These are phyloP conservation scores for Dioscorea zingiberensis DNA, from an alignment of 106 monocot species.

Conservation along the genomic window DNA sequence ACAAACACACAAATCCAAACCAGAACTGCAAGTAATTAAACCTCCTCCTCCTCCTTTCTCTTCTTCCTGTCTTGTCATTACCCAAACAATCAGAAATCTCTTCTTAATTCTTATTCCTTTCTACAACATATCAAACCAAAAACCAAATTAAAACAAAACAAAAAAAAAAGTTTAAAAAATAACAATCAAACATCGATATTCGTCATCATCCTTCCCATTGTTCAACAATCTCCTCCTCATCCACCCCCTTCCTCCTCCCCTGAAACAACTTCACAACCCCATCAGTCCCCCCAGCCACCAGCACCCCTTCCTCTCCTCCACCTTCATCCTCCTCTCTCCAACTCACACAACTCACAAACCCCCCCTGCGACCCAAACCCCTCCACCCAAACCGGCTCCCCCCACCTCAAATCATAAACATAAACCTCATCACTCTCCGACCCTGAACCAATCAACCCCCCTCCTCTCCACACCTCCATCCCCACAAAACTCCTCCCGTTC, in stretches of 20 bases:
- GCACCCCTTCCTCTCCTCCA: constrained; percentile 20
- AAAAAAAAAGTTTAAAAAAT: too few relatives aligned
- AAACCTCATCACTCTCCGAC: constrained; percentile 80
- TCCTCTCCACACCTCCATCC: constrained; percentile 50
- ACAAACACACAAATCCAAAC: too few relatives aligned
- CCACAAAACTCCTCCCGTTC: constrained; percentile 68
- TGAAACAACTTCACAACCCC: constrained; percentile 49
- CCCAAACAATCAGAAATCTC: too few relatives aligned
- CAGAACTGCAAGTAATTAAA: too few relatives aligned
- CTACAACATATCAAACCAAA: too few relatives aligned
- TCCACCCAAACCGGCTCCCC: constrained; percentile 71
- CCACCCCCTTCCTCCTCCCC: constrained; percentile 28
- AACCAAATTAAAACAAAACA: too few relatives aligned
- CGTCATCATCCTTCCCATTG: too few relatives aligned
- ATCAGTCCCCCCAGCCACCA: constrained; percentile 64
- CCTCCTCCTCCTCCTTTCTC: too few relatives aligned
- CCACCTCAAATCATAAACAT: constrained; percentile 81
- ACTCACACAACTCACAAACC: constrained; percentile 60
- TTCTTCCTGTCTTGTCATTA: too few relatives aligned
- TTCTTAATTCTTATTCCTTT: too few relatives aligned
- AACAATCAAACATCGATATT: too few relatives aligned
- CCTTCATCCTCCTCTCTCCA: constrained; percentile 32
- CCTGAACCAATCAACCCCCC: constrained; percentile 66
- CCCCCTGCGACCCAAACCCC: constrained; percentile 7
- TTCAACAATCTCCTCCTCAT: too few relatives aligned